Conservation (phyloP, 2,329 filamentous ascomycete genomes). For the Aspergillus ibericus region DNA sequence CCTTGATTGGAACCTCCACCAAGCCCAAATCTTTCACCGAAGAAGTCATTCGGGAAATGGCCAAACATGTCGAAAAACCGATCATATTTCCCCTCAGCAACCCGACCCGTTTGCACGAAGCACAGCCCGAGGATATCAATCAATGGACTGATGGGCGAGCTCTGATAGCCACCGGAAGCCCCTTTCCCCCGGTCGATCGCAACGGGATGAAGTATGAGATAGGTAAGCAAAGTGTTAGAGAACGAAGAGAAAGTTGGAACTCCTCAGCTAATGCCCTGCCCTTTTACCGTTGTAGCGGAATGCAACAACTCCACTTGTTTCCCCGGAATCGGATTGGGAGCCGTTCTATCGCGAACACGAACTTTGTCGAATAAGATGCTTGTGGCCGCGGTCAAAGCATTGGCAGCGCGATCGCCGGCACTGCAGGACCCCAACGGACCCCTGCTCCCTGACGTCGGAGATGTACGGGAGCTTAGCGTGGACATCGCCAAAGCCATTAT, state of each 20-base stretch:
- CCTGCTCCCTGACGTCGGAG: constrained; percentile 72
- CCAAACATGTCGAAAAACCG: constrained; percentile 68
- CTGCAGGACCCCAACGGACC: constrained; percentile 64
- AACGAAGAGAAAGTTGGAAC: background rate
- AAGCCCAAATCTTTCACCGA: constrained; percentile 74
- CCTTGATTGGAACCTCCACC: constrained; percentile 82
- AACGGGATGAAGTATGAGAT: constrained; percentile 57
- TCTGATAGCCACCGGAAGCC: constrained; percentile 79
- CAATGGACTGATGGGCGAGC: constrained; percentile 76
- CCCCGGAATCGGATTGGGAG: constrained; percentile 80
- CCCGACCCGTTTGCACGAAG: constrained; percentile 81
- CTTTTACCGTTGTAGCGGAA: constrained; percentile 56
- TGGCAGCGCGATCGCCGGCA: constrained; percentile 71
- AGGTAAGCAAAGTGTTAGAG: constrained; percentile 36
- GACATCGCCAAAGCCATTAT: constrained; percentile 76
- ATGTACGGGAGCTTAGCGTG: constrained; percentile 74
- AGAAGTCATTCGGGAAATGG: constrained; percentile 73
- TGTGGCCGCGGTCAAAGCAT: constrained; percentile 72
- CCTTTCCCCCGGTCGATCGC: constrained; percentile 71
- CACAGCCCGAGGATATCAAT: constrained; percentile 71
- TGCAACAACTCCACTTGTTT: constrained; percentile 89
- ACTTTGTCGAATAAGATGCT: constrained; percentile 76
- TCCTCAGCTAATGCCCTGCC: background rate
- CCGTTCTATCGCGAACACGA: constrained; percentile 67
- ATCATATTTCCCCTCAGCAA: constrained; percentile 81